phyloP scores from a whole-genome alignment of 495 filamentous ascomycete species.

The Hypoxylon crocopeplum region DNA sequence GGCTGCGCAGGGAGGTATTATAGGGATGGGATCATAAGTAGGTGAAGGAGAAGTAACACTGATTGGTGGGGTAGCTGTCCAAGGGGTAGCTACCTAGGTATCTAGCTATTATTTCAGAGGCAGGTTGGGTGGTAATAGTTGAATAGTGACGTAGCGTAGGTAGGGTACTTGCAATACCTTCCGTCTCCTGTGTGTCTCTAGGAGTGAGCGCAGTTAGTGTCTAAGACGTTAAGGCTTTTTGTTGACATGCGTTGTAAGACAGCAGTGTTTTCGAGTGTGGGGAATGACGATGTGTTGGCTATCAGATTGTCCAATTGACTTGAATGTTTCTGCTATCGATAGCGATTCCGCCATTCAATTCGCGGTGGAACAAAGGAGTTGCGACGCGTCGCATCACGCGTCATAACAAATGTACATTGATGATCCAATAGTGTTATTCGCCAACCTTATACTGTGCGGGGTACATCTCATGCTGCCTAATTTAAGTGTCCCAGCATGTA shows the following conservation, averaged over 20 bases:
- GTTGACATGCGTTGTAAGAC: conserved; percentile 31
- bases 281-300: conserved; percentile 23
- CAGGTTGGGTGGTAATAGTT: too few relatives aligned
- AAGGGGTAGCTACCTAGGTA: too few relatives aligned
- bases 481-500: conserved; percentile 1
- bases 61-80: too few relatives aligned
- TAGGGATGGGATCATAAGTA: too few relatives aligned
- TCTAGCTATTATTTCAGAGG: too few relatives aligned
- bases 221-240: conserved; percentile 11
- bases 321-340: conserved; percentile 14
- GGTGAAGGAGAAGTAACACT: too few relatives aligned
- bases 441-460: conserved; percentile 3
- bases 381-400: conserved; percentile 29
- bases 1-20: too few relatives aligned
- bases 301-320: conserved; percentile 29
- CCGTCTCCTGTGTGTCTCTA: too few relatives aligned
- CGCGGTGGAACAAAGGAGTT: conserved; percentile 10
- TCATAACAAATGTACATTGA: background rate
- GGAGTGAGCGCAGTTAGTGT: too few relatives aligned
- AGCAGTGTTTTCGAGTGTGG: conserved; percentile 26
- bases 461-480: conserved; percentile 14
- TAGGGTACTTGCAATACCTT: too few relatives aligned
- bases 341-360: conserved; percentile 9
- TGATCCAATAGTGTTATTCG: background rate
- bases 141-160: too few relatives aligned